Evolutionary conservation across 2,329 filamentous ascomycete genomes (phyloP), one percentile per base, ranked within the genome.

Genomic region (Ascochyta rabiei): DNA sequence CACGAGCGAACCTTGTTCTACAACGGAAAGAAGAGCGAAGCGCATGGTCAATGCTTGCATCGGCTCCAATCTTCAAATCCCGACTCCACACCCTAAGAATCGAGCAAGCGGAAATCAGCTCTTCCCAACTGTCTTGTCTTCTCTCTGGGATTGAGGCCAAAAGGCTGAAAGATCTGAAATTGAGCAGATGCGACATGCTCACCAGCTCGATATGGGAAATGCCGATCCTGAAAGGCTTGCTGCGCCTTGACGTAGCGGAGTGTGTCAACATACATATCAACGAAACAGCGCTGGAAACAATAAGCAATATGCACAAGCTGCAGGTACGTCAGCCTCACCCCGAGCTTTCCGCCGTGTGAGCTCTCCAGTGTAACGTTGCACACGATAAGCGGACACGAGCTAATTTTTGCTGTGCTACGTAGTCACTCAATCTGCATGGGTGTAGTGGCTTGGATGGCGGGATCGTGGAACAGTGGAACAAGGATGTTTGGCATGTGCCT

Each of bases 351-450:
- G 1, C 10, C 26, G 2, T 15, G 4, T 30, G 12, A 30, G 13
- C 28, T 30, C 28, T 30, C 28, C 5, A 12, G 10, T 72, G 67
- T 56, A 64, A 63, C 41, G 61, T 59, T 10, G 16, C 60, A 43
- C 24, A 73, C 18, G 56, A 66, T 42, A 60, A 61, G 37, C 59
- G 63, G 26, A 53, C 53, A 7, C 30, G 67, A 8, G 54, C 53
- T 59, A 28, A 54, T 53, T 26, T 44, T 10, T 16, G 19, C 13
- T 44, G 51, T 53, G 43, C 39, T 8, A 48, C 52, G n/a, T 4
- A 74, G 71, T 57, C 60, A 28, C 56, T 75, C 8, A 49, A 62
- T 23, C 33, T 75, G 30, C 61, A 66, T n/a, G 66, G 63, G 2
- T 74, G 68, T 38, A 51, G 60, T 53, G 66, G 63, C 2, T 13